phyloP scores from a whole-genome alignment of 441 rosid genomes.

The Euphorbia corollata region DNA sequence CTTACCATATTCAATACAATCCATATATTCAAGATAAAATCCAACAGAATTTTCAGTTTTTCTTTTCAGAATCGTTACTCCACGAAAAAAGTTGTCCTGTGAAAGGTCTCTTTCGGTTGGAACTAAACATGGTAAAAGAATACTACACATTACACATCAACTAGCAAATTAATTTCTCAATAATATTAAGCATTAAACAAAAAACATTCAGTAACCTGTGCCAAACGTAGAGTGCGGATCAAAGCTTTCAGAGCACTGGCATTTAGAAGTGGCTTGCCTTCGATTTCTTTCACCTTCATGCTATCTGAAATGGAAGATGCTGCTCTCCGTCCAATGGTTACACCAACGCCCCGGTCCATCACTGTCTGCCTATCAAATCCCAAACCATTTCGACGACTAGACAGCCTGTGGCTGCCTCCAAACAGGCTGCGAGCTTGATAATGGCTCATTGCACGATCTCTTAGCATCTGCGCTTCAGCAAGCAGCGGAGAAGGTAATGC shows the following conservation, averaged over 20 bases:
- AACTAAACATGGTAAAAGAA: not conserved
- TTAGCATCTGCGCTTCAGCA: slow-evolving; percentile 93
- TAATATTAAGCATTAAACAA: not conserved
- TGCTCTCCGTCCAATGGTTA: slow-evolving; percentile 65
- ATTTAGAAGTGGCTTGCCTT: slow-evolving; percentile 85
- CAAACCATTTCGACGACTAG: slow-evolving; percentile 77
- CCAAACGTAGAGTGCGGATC: slow-evolving; percentile 71
- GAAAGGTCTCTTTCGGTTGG: too few species aligned
- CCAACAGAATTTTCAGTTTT: not conserved
- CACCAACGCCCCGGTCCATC: slow-evolving; percentile 96
- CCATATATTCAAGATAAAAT: not conserved
- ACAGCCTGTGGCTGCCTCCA: slow-evolving; percentile 73
- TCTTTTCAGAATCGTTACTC: not conserved
- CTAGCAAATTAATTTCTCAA: not conserved
- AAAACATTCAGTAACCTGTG: slow-evolving; percentile 50
- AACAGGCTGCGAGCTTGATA: slow-evolving; percentile 90
- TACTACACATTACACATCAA: not conserved
- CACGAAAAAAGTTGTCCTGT: not conserved
- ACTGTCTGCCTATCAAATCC: slow-evolving; percentile 87
- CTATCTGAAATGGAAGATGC: slow-evolving; percentile 56
- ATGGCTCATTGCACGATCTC: slow-evolving; percentile 98
- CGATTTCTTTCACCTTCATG: slow-evolving; percentile 70
- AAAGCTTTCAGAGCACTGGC: slow-evolving; percentile 70
- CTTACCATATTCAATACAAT: not conserved
- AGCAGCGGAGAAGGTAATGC: slow-evolving; percentile 86